A percentile compares a stretch with the other conserved stretches of the same genome.
Conservation (phyloP, 305 asterid species). For the Fraxinus dipetala region DNA sequence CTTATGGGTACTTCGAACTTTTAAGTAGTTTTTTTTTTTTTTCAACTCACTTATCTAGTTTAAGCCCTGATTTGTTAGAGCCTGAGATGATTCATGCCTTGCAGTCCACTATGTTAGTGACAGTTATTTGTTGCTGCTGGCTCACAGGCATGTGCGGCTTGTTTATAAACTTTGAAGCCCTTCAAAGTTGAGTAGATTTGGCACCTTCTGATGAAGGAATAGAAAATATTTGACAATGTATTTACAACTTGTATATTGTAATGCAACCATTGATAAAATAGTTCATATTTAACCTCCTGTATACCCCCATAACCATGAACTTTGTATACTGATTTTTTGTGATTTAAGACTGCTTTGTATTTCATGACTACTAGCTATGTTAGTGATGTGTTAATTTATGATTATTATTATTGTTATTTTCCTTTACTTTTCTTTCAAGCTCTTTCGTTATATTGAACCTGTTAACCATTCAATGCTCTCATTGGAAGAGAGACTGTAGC, state of each 20-base stretch:
- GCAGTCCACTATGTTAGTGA: not conserved
- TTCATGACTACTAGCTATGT: not conserved
- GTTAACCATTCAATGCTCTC: not conserved
- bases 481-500: not conserved
- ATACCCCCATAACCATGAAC: not conserved
- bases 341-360: not conserved
- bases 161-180: not conserved
- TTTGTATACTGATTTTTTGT: not conserved
- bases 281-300: not conserved
- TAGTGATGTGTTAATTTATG: not conserved
- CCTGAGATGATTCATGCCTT: not conserved
- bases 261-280: not conserved
- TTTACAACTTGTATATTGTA: not conserved
- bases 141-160: not conserved
- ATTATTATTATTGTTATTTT: not conserved
- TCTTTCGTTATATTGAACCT: not conserved
- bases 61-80: not conserved
- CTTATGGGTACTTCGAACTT: not conserved
- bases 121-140: not conserved
- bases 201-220: not conserved
- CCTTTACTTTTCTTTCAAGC: not conserved
- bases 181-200: not conserved
- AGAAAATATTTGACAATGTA: not conserved
- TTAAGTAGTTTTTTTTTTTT: not conserved
- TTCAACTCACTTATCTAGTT: not conserved